These are phyloP conservation scores for Alternaria panax DNA, from an alignment of 2,329 filamentous ascomycete genomes.

Conservation along the genomic window DNA sequence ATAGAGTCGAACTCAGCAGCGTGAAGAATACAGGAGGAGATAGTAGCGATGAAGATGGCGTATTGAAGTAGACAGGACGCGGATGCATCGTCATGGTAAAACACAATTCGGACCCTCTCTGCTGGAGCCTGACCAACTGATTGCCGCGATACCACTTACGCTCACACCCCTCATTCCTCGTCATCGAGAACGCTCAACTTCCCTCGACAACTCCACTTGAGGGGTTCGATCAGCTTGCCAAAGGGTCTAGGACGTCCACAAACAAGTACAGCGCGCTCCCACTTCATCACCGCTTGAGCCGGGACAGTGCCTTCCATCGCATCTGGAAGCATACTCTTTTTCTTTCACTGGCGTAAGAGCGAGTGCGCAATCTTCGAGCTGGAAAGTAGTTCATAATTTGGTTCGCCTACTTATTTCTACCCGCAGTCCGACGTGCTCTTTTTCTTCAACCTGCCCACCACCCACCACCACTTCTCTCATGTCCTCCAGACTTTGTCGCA, in stretches of 20 bases:
- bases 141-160: background rate
- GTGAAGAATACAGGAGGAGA: constrained; percentile 31
- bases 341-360: background rate
- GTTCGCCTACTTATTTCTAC: background rate
- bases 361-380: background rate
- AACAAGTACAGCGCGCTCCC: background rate
- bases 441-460: background rate
- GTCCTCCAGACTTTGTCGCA: background rate
- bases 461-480: background rate
- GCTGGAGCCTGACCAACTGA: constrained; percentile 1
- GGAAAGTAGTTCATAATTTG: background rate
- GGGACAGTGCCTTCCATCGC: background rate
- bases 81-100: background rate
- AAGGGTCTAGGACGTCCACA: background rate
- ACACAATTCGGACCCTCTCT: constrained; percentile 3
- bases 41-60: constrained; percentile 42
- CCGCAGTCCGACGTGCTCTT: background rate
- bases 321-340: background rate
- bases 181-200: background rate
- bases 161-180: background rate
- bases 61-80: constrained; percentile 33
- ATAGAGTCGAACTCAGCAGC: constrained; percentile 40
- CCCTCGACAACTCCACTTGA: background rate
- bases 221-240: background rate
- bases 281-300: background rate